Conservation (phyloP, 1,284 basidiomycete genomes). For the Cutaneotrichosporon mucoides region DNA sequence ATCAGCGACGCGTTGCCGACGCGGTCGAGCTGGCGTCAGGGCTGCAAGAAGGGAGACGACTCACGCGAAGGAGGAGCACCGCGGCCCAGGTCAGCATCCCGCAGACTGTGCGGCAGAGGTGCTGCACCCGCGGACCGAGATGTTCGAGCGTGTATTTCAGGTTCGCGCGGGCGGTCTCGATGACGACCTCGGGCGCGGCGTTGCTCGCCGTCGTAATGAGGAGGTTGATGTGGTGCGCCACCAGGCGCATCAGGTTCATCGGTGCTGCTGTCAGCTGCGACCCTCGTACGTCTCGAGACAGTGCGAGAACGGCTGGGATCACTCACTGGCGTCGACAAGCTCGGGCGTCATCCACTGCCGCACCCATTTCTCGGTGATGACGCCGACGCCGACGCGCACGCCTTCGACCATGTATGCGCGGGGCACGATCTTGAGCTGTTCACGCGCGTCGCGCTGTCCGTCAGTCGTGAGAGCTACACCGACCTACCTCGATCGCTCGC, state of each 20-base stretch:
- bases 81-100: constrained; percentile 9
- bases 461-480: neutral
- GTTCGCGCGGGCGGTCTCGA: neutral
- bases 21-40: constrained; percentile 7
- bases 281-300: no score
- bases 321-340: neutral
- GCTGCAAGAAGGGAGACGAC: neutral
- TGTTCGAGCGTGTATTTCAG: neutral
- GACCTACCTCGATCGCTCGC: constrained; percentile 4
- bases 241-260: constrained; percentile 2
- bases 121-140: neutral
- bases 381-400: neutral
- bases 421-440: neutral
- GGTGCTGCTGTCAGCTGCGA: constrained; percentile 2
- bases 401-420: constrained; percentile 3
- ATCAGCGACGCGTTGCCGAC: neutral
- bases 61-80: constrained; percentile 1
- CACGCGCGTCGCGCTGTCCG: constrained; percentile 2
- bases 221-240: constrained; percentile 5
- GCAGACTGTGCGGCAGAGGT: constrained; percentile 6
- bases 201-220: constrained; percentile 4
- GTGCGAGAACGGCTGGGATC: no score
- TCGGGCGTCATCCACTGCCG: constrained; percentile 1
- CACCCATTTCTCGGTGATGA: constrained; percentile 1
- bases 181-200: neutral